Evolutionary conservation across 176 grass and related monocot genomes (phyloP).

Genomic region (Cenchrus americanus): DNA sequence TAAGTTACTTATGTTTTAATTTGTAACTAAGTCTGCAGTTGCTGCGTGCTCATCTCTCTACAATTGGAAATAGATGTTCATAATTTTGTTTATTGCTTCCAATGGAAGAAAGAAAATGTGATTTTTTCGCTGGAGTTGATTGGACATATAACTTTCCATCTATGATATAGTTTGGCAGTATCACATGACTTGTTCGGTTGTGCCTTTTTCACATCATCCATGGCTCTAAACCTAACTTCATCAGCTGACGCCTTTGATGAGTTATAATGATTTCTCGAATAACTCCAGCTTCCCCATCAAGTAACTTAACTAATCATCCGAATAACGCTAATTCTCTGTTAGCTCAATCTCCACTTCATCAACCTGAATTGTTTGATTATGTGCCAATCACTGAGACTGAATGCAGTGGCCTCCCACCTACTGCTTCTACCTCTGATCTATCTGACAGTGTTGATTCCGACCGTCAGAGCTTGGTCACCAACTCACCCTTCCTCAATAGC

Average conservation of each 20-base stretch:
- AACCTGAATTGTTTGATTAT: neutral
- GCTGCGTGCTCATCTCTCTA: neutral
- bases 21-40: conserved; percentile 7
- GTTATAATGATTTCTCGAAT: neutral
- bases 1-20: conserved; percentile 25
- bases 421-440: neutral
- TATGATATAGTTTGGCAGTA: neutral
- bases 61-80: conserved; percentile 14
- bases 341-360: neutral
- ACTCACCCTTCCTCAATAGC: too few species aligned
- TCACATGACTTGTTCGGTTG: neutral
- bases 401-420: neutral
- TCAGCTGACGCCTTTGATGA: neutral
- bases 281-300: neutral
- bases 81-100: neutral
- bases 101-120: conserved; percentile 8
- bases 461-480: too few species aligned
- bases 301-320: conserved; percentile 17
- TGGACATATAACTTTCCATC: conserved; percentile 5
- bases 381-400: neutral
- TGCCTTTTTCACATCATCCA: neutral
- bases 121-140: neutral
- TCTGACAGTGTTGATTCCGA: too few species aligned
- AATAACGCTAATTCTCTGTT: neutral
- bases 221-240: conserved; percentile 20